phyloP scores from a whole-genome alignment of 352 stramenopile species.

The Elongisporangium undulatum region DNA sequence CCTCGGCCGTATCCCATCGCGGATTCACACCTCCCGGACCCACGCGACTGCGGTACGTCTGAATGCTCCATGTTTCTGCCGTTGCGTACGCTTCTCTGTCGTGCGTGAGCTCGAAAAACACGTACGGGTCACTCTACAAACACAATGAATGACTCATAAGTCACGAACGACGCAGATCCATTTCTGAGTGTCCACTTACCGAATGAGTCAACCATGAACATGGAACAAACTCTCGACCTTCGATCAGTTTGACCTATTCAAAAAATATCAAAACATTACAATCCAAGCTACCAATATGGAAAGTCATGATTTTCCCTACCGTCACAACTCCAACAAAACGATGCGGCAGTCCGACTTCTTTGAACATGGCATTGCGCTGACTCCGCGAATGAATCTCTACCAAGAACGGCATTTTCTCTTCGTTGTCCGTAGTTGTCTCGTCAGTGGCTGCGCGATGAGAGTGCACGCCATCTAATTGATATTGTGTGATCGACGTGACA shows the following conservation, averaged over 20 bases:
- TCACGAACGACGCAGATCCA: neutral
- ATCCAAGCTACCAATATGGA: neutral
- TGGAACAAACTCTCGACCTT: conserved; percentile 64
- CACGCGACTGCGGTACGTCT: conserved; percentile 67
- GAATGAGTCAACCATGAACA: conserved; percentile 63
- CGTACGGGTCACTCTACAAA: conserved; percentile 63
- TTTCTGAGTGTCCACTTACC: conserved; percentile 14
- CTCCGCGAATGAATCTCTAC: conserved; percentile 65
- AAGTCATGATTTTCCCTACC: conserved; percentile 14
- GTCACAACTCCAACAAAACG: conserved; percentile 68
- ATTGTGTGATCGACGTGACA: conserved; percentile 79
- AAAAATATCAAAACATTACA: conserved; percentile 4
- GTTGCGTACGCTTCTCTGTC: conserved; percentile 23
- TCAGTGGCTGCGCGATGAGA: conserved; percentile 22
- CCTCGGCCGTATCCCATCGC: conserved; percentile 39
- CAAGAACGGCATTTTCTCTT: conserved; percentile 46
- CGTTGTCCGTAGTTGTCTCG: conserved; percentile 22
- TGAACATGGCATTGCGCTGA: conserved; percentile 76
- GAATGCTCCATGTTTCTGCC: conserved; percentile 65
- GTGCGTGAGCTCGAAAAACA: conserved; percentile 62
- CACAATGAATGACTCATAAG: neutral
- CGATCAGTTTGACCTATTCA: conserved; percentile 51
- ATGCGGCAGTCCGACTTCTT: conserved; percentile 68
- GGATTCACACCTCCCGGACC: conserved; percentile 49
- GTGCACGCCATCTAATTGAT: conserved; percentile 65